Conservation (phyloP, 805 yeast genomes). For the Maudiozyma pseudohumilis region DNA sequence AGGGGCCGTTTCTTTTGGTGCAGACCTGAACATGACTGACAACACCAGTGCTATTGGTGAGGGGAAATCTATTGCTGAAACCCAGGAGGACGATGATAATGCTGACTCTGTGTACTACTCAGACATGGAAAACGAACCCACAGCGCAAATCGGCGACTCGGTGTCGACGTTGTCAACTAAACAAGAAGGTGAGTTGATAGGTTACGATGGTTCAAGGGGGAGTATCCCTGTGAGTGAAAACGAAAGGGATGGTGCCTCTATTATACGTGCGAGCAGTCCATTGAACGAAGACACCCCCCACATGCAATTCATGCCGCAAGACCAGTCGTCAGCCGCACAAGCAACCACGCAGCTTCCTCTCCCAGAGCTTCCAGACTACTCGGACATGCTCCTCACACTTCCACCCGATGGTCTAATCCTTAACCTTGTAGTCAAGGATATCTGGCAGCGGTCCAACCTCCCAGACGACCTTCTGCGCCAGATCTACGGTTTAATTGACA, state of each 20-base stretch:
- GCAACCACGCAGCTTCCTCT: too few relatives aligned
- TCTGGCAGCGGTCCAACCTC: constrained; percentile 75
- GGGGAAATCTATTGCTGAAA: neutral
- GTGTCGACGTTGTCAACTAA: too few relatives aligned
- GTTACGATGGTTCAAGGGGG: too few relatives aligned
- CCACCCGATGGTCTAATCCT: constrained; percentile 29
- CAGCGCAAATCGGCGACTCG: too few relatives aligned
- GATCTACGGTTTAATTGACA: constrained; percentile 67
- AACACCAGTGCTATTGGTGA: neutral
- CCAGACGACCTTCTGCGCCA: constrained; percentile 52
- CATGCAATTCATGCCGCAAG: too few relatives aligned
- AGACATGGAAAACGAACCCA: neutral
- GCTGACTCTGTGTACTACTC: neutral
- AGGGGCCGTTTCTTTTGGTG: too few relatives aligned
- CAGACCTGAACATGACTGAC: too few relatives aligned
- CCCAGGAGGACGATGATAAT: neutral
- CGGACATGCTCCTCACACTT: constrained; percentile 6
- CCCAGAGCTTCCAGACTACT: neutral
- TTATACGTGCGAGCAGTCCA: neutral
- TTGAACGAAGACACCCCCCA: too few relatives aligned
- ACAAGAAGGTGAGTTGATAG: too few relatives aligned
- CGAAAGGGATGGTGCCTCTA: too few relatives aligned
- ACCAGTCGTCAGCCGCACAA: too few relatives aligned
- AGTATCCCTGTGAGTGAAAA: too few relatives aligned
- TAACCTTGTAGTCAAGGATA: constrained; percentile 52